Evolutionary conservation across 148 eudicot species (phyloP), one percentile per base, ranked within the genome.

Genomic region (Camellia japonica): DNA sequence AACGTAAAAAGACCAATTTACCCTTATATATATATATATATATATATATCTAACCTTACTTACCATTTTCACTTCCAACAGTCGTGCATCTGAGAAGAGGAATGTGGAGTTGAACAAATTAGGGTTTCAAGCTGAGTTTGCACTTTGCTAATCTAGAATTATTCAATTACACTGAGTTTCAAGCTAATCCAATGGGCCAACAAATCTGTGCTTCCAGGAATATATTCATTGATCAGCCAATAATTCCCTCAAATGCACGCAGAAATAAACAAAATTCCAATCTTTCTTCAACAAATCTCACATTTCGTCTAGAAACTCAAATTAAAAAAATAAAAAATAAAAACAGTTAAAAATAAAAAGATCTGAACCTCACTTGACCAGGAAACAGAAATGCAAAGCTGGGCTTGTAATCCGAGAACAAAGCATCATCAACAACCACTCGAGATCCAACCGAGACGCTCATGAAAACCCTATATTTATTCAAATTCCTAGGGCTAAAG

Each of bases 321-420:
- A 78, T 4, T 49, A n/a, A 30, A n/a, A 12, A 23, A 23, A 23
- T 23, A 23, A 23, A 23, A 23, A 23, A 23, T 23, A 23, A 23
- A 23, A 23, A 19, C 76, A 73, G 19, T 12, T 55, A 69, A 70
- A 68, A 69, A 20, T 20, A 56, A 61, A 62, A 7, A 11, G 6
- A 16, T 23, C 20, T 55, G 20, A 76, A 63, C 1, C 72, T 64
- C 15, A 95, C 98, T 96, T 95, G 97, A 38, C 97, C 97, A 79
- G 98, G 98, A 68, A 95, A 93, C 56, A 95, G 90, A 77, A 95
- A 93, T 63, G 97, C 98, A 6, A 52, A 74, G 75, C 87, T 68
- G 60, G 97, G 93, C 80, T 89, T 88, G 67, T 91, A 95, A 86
- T 88, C 92, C 43, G 86, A 68, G 79, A 95, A 95, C 58, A 95